These are phyloP conservation scores for Backusella macrospora DNA, from an alignment of 192 early-diverging fungal species.

Conservation along the genomic window DNA sequence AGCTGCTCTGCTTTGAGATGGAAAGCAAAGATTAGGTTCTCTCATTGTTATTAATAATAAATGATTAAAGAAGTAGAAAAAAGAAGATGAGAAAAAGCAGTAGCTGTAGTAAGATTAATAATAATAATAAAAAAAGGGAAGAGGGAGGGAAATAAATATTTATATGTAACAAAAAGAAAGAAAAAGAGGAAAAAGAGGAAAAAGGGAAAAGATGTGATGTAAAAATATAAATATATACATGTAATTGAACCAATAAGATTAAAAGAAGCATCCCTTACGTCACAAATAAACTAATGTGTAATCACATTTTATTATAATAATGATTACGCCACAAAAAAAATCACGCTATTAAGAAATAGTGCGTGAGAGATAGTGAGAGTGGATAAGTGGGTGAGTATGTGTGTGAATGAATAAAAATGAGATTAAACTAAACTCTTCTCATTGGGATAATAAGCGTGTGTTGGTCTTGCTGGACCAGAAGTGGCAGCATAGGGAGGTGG, in stretches of 20 bases:
- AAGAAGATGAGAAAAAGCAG: conserved; percentile 18
- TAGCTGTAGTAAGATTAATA: neutral
- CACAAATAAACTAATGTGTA: neutral
- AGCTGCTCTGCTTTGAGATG: conserved; percentile 75
- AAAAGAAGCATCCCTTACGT: neutral
- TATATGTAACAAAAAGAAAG: conserved; percentile 4
- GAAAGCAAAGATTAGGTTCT: conserved; percentile 84
- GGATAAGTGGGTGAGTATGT: neutral
- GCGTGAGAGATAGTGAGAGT: neutral
- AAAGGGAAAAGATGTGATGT: conserved; percentile 23
- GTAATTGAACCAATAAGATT: neutral
- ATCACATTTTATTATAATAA: neutral
- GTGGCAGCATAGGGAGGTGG: conserved; percentile 6
- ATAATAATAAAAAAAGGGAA: neutral
- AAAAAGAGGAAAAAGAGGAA: conserved; percentile 23
- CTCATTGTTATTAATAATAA: conserved; percentile 56
- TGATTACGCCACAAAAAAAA: neutral
- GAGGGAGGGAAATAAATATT: neutral
- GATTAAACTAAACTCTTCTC: conserved; percentile 22
- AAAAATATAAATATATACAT: conserved; percentile 14
- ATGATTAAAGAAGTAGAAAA: conserved; percentile 3
- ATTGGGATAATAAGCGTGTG: conserved; percentile 15
- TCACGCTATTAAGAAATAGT: no score
- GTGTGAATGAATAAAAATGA: no score
- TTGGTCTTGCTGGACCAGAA: neutral